A percentile compares a stretch with the other conserved stretches of the same genome.
Evolutionary conservation across 78 protist species (phyloP).

Genomic region (Monosiga brevicollis): DNA sequence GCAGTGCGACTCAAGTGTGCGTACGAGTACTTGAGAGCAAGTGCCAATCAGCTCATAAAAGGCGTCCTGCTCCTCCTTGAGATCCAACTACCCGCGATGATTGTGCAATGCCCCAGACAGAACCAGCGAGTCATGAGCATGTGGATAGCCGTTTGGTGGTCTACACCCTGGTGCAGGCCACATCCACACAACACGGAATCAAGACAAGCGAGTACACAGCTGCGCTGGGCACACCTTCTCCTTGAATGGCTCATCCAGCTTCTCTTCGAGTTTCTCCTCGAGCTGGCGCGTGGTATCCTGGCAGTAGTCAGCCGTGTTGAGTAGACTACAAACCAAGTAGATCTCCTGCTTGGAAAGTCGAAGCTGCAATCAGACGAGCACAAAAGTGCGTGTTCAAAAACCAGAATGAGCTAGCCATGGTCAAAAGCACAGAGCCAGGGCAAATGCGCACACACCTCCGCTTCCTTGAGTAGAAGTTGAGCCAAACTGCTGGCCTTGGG

Average conservation of each 20-base stretch:
- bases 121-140: too few relatives aligned
- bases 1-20: background rate
- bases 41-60: background rate
- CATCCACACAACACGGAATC: too few relatives aligned
- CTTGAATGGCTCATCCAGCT: background rate
- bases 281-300: background rate
- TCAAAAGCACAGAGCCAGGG: too few relatives aligned
- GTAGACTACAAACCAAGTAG: background rate
- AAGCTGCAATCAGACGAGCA: too few relatives aligned
- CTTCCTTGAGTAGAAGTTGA: background rate
- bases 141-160: too few relatives aligned
- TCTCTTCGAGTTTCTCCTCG: background rate
- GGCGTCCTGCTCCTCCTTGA: background rate
- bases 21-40: background rate
- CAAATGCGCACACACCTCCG: too few relatives aligned
- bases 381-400: too few relatives aligned
- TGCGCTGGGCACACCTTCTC: too few relatives aligned
- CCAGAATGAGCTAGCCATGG: too few relatives aligned
- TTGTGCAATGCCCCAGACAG: background rate
- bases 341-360: background rate
- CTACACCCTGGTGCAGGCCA: too few relatives aligned
- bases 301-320: background rate
- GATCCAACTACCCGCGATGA: background rate
- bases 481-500: background rate
- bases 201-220: too few relatives aligned